These are phyloP conservation scores for Xylariaceae sp. DNA, from an alignment of 2,329 filamentous ascomycete species.

Conservation along the genomic window DNA sequence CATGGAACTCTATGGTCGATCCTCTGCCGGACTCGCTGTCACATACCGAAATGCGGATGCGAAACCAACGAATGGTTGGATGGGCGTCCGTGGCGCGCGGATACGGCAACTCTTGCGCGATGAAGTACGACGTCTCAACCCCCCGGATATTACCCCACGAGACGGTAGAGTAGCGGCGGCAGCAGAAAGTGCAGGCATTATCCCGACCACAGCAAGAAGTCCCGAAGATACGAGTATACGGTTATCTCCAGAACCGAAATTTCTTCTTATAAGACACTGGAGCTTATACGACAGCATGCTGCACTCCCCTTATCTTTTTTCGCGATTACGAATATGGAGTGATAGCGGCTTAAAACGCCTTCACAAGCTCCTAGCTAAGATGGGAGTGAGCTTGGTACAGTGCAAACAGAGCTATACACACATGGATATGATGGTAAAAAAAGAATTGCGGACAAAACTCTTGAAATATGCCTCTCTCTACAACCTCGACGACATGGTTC, in stretches of 20 bases:
- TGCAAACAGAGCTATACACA: conserved; percentile 95
- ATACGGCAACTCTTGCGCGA: conserved; percentile 85
- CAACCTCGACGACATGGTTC: conserved; percentile 89
- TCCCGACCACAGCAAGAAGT: conserved; percentile 81
- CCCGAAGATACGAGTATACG: conserved; percentile 91
- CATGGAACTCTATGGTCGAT: conserved; percentile 84
- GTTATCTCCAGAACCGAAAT: conserved; percentile 87
- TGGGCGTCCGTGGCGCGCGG: conserved; percentile 74
- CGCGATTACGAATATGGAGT: conserved; percentile 89
- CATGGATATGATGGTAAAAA: conserved; percentile 97
- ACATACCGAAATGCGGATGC: conserved; percentile 52
- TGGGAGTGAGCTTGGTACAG: conserved; percentile 91
- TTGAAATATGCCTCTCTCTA: conserved; percentile 91
- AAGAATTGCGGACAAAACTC: conserved; percentile 76
- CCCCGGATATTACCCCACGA: conserved; percentile 57
- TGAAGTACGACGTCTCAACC: conserved; percentile 90
- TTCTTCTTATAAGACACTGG: conserved; percentile 92
- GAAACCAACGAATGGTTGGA: conserved; percentile 65
- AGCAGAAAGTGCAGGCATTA: conserved; percentile 71
- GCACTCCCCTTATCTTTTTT: conserved; percentile 91
- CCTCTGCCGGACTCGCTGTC: conserved; percentile 71
- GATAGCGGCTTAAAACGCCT: conserved; percentile 83
- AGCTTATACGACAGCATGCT: conserved; percentile 98
- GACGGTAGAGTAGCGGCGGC: conserved; percentile 56
- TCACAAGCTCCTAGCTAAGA: conserved; percentile 93